Evolutionary conservation across 208 protist genomes (phyloP).

Genomic region (Crithidia thermophila): DNA sequence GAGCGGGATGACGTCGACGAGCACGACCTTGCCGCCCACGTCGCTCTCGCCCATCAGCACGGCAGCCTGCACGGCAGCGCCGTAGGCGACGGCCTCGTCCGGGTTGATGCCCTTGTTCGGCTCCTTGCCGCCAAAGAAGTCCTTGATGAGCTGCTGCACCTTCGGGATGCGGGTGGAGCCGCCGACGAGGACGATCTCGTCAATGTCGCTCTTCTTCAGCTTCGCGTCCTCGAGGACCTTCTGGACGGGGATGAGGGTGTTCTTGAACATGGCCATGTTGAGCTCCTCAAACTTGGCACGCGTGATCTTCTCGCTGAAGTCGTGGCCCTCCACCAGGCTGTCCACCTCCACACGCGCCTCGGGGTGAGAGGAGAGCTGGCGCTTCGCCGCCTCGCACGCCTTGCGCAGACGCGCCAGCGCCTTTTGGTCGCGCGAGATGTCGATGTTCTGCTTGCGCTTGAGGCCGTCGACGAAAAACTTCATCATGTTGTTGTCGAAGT

Average conservation of each 20-base stretch:
- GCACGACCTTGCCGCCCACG: constrained; percentile 71
- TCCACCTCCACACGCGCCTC: constrained; percentile 98
- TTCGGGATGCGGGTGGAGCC: constrained; percentile 99
- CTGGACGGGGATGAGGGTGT: constrained; percentile 80
- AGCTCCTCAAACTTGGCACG: constrained; percentile 99
- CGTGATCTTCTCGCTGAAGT: constrained; percentile 98
- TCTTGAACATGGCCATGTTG: constrained; percentile 87
- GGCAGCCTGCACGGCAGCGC: constrained; percentile 97
- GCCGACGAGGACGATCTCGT: constrained; percentile 96
- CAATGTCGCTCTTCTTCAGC: constrained; percentile 85
- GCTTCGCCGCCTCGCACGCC: constrained; percentile 96
- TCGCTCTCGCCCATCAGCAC: constrained; percentile 87
- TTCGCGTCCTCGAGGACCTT: constrained; percentile 91
- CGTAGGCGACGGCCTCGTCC: constrained; percentile 94
- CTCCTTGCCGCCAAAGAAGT: constrained; percentile 96
- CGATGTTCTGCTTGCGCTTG: constrained; percentile 80
- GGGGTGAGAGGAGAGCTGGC: constrained; percentile 95
- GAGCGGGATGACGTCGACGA: constrained; percentile 93
- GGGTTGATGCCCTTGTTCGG: constrained; percentile 94
- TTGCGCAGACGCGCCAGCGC: constrained; percentile 84
- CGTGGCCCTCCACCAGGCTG: constrained; percentile 96
- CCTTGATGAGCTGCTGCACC: constrained; percentile 96
- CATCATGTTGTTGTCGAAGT: constrained; percentile 99
- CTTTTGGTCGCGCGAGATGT: constrained; percentile 70
- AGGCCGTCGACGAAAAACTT: constrained; percentile 97